These are phyloP conservation scores for Talaromyces sp. DNA, from an alignment of 2,329 filamentous ascomycete species.

Conservation along the genomic window DNA sequence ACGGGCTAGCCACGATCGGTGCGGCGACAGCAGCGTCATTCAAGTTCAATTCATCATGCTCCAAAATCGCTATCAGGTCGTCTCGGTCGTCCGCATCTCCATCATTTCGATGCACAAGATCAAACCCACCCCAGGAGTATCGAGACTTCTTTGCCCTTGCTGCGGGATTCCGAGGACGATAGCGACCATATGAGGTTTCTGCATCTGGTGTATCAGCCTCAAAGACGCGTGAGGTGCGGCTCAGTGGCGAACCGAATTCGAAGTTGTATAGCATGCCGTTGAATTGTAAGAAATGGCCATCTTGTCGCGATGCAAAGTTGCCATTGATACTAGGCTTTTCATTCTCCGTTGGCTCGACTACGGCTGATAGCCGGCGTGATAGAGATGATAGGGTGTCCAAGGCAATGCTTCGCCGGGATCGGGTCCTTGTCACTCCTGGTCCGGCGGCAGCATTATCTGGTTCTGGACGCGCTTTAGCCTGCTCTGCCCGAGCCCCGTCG, in stretches of 20 bases:
- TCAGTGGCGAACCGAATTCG: neutral
- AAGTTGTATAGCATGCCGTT: conserved; percentile 7
- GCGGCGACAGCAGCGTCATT: neutral
- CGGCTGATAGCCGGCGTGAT: neutral
- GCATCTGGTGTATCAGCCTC: neutral
- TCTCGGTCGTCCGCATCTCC: neutral
- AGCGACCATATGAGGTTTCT: neutral
- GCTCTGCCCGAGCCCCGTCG: neutral
- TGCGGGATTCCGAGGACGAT: conserved; percentile 5
- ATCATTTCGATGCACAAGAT: conserved; percentile 5
- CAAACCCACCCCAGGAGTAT: conserved; percentile 10
- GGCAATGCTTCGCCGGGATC: neutral
- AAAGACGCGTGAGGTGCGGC: neutral
- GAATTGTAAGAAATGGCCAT: neutral
- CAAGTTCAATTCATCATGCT: conserved; percentile 7
- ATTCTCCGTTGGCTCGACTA: neutral
- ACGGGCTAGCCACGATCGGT: neutral
- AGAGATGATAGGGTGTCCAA: neutral
- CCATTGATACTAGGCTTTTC: neutral
- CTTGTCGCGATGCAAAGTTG: neutral
- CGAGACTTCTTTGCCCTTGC: neutral
- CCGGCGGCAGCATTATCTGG: neutral
- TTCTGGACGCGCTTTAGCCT: neutral
- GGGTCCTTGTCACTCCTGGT: neutral
- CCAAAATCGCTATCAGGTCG: conserved; percentile 11